These are phyloP conservation scores for Dendrobium nobile DNA, from an alignment of 106 monocot species.

Conservation along the genomic window DNA sequence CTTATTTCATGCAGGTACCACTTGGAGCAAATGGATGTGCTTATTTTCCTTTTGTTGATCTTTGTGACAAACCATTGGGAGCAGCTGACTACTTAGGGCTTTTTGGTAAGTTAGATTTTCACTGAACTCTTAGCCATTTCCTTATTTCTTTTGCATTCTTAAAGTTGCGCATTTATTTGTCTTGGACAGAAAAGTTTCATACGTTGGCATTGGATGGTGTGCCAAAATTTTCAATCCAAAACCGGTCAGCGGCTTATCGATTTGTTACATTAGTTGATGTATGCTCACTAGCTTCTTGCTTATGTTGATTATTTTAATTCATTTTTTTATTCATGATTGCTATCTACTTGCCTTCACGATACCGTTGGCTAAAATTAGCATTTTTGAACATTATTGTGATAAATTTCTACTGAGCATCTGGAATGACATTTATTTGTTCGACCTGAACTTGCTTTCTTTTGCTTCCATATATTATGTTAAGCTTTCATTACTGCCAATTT, in stretches of 20 bases:
- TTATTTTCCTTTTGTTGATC: conserved; percentile 87
- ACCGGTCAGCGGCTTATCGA: conserved; percentile 82
- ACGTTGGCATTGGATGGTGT: conserved; percentile 89
- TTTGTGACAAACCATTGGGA: conserved; percentile 90
- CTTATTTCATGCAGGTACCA: conserved; percentile 48
- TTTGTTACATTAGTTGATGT: conserved; percentile 97
- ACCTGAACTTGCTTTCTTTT: too few relatives aligned
- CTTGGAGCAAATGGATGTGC: conserved; percentile 87
- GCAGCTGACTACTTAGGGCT: conserved; percentile 96
- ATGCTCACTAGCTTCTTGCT: neutral
- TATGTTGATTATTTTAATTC: neutral
- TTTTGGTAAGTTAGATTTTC: conserved; percentile 54
- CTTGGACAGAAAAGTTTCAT: conserved; percentile 76
- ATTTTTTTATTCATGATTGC: neutral
- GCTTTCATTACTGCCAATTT: too few relatives aligned
- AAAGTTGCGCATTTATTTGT: neutral
- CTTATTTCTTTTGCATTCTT: neutral
- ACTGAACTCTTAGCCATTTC: neutral
- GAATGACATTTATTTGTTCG: neutral
- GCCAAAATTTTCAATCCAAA: conserved; percentile 71
- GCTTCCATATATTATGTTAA: too few relatives aligned
- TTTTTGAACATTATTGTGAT: neutral
- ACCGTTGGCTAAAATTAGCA: neutral
- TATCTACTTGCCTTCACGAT: neutral
- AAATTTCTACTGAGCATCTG: neutral